Evolutionary conservation across 2,329 filamentous ascomycete species (phyloP), one percentile per base, ranked within the genome.

Genomic region (Fusarium secorum): DNA sequence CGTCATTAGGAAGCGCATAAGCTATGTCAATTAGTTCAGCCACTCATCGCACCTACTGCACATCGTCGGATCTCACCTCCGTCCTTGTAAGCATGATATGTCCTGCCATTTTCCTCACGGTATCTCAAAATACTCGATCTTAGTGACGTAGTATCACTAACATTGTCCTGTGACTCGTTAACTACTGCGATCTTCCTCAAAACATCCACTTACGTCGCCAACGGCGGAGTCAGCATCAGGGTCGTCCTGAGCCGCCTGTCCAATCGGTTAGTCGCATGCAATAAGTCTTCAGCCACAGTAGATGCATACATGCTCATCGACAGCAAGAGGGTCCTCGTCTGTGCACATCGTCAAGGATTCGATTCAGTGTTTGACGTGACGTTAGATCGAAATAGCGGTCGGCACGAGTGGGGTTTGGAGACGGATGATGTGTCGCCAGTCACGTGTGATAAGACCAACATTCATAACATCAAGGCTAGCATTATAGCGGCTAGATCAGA

Each of bases 1-100:
- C 64, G 20, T 71, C 68, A 11, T 71, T 71, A 1, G 68, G 68
- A 13, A 71, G 49, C 7, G 42, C 64, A 33, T 71, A 71, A 11
- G 42, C 68, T 71, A 17, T 1, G 5, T 3, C 14, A 11, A 24
- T 64, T 33, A 49, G 39, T 28, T 44, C 28, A 28, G 11, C n/a
- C 5, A 3, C 35, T 24, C 3, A 2, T 45, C 3, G 10, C 5
- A 0, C 2, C 4, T 24, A 0, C 0, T 17, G 11, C 17, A 7
- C 3, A 11, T 20, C 24, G 7, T 28, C 13, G 3, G 9, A 13
- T 42, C 49, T 61, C 14, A 62, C 55, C 54, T 24, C 60, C 60
- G 4, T 60, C 60, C 10, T 60, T 62, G 7, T 60, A 62, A 24
- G 60, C 55, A 7, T 62, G 60, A n/a, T 62, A 62, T 3, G 60